These are phyloP conservation scores for Cercospora nicotianae DNA, from an alignment of 2,329 filamentous ascomycete genomes.

Conservation along the genomic window DNA sequence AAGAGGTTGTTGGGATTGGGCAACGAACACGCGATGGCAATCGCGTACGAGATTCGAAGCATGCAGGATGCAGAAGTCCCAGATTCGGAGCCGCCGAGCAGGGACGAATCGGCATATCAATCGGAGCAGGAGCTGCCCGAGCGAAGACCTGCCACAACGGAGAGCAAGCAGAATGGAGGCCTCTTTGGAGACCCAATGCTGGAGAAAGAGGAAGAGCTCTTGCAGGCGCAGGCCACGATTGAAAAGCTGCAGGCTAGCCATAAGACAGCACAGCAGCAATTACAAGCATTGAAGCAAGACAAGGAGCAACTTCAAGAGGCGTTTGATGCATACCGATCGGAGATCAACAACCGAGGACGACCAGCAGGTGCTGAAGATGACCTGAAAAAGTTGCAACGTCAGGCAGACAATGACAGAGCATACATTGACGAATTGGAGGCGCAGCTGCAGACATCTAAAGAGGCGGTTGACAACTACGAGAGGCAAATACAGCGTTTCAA, in stretches of 20 bases:
- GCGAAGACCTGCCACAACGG: slow-evolving; percentile 19
- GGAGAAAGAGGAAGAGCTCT: slow-evolving; percentile 52
- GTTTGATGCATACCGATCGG: slow-evolving; percentile 48
- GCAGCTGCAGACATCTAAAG: slow-evolving; percentile 47
- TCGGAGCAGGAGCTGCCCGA: slow-evolving; percentile 34
- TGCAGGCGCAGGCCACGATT: slow-evolving; percentile 51
- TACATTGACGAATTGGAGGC: slow-evolving; percentile 53
- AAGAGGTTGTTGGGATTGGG: slow-evolving; percentile 37
- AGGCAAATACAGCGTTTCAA: slow-evolving; percentile 48
- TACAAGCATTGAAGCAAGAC: slow-evolving; percentile 44
- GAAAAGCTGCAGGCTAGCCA: slow-evolving; percentile 46
- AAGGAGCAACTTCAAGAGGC: slow-evolving; percentile 51
- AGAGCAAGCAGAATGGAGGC: slow-evolving; percentile 23
- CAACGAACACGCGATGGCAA: slow-evolving; percentile 37
- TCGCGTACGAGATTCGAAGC: slow-evolving; percentile 36
- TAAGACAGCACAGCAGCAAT: slow-evolving; percentile 43
- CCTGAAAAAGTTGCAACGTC: slow-evolving; percentile 46
- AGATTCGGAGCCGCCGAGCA: slow-evolving; percentile 32
- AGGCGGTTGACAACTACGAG: slow-evolving; percentile 49
- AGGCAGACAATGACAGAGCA: slow-evolving; percentile 48
- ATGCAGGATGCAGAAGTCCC: slow-evolving; percentile 36
- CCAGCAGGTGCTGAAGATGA: slow-evolving; percentile 44
- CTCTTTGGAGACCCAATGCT: slow-evolving; percentile 46
- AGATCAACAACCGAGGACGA: slow-evolving; percentile 45
- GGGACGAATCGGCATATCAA: slow-evolving; percentile 36